Base-by-base conservation (phyloP, 257 asterid species). In the Plantago elongata region DNA sequence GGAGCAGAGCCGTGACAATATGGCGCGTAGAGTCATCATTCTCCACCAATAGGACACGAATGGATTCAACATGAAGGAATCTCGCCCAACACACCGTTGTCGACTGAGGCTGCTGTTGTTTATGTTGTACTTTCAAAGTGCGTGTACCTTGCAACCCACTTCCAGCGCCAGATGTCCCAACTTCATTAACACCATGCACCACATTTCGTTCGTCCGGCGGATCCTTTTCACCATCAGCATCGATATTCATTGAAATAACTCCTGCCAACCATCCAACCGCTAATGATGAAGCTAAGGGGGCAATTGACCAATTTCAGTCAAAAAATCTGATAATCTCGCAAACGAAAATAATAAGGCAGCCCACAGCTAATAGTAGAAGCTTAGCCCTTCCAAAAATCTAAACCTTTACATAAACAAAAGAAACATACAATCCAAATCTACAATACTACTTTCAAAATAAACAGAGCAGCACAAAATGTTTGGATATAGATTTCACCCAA, bases 31-130 rank as follows among this genome's bases (percentile, higher is more conserved):
- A 91, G 72, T 86, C 84, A 67, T 91, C 98, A 55, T 78, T 70
- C 74, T 91, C 98, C 82, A 91, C 97, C 68, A 91, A 82, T 72
- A 91, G 66, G 61, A 88, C 98, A 69, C 79, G 81, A 64, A 91
- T 81, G 65, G 98, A 63, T 67, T 91, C 81, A 67, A 91, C 82
- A 67, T 84, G 90, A 77, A 91, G 95, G 81, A 91, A 91, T 61
- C 79, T 80, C 69, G 89, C 95, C 98, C 98, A 88, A 64, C 81
- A 70, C 17, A 75, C 79, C 13, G 62, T 71, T 9, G 81, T 46
- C 47, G 85, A 78, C 59, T 65, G 94, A 67, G 79, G 46, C 63
- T 62, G 86, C 65, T 71, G 80, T 47, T 59, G 87, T 51, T 48
- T 76, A 67, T 74, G 77, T 43, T 75, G 90, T 66, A 81, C 72